These are phyloP conservation scores for Maudiozyma barnettii DNA, from an alignment of 805 yeast genomes.

Conservation along the genomic window DNA sequence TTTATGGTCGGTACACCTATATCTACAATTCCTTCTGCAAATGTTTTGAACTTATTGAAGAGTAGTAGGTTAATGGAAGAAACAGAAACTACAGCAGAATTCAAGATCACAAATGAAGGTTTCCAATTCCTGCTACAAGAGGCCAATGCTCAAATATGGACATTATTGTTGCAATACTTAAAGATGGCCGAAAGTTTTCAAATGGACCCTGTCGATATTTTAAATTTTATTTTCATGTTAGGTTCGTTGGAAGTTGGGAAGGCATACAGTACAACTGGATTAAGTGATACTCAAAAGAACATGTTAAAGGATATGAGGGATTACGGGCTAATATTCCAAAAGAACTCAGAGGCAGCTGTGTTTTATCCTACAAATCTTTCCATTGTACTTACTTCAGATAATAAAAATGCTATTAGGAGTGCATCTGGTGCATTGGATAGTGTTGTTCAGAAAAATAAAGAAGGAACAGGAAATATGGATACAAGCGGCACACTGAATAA, in stretches of 20 bases:
- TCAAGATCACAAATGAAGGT: slow-evolving; percentile 80
- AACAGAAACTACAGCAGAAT: slow-evolving; percentile 27
- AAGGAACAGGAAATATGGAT: slow-evolving; percentile 9
- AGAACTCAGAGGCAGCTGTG: slow-evolving; percentile 44
- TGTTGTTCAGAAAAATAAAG: slow-evolving; percentile 36
- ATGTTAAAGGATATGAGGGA: slow-evolving; percentile 87
- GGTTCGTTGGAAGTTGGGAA: slow-evolving; percentile 89
- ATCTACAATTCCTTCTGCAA: slow-evolving; percentile 60
- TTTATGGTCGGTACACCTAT: slow-evolving; percentile 94
- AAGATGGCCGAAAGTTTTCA: slow-evolving; percentile 73
- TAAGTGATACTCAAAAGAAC: slow-evolving; percentile 70
- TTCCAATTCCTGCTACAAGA: slow-evolving; percentile 92
- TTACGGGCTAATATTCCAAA: slow-evolving; percentile 79
- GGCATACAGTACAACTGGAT: slow-evolving; percentile 61
- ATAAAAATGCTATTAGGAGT: slow-evolving; percentile 49
- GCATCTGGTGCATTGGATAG: slow-evolving; percentile 71
- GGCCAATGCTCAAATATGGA: slow-evolving; percentile 91
- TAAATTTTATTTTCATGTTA: slow-evolving; percentile 85
- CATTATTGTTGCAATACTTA: slow-evolving; percentile 75
- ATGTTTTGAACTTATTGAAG: slow-evolving; percentile 64
- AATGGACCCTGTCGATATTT: slow-evolving; percentile 93
- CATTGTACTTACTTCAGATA: slow-evolving; percentile 80
- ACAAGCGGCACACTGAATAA: slow-evolving; percentile 18
- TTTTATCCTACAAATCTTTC: slow-evolving; percentile 90
- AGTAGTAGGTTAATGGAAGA: slow-evolving; percentile 88